Percentiles rank a stretch among this genome's conserved stretches.
phyloP scores from a whole-genome alignment of 768 basidiomycete genomes.

The Dentipellis fragilis region DNA sequence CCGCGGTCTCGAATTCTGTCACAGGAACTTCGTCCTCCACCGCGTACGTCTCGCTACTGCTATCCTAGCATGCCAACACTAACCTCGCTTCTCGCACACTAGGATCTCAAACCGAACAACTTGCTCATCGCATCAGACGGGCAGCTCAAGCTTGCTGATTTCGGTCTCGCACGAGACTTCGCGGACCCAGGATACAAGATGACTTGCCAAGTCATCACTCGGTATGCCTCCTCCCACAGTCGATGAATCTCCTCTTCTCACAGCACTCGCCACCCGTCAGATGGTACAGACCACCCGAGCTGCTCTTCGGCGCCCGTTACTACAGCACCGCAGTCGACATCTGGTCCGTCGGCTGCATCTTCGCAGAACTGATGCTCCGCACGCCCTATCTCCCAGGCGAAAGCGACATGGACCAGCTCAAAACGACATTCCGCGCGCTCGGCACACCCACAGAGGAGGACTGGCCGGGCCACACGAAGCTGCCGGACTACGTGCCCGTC shows the following conservation, averaged over 20 bases:
- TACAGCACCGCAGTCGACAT: constrained; percentile 91
- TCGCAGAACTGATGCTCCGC: constrained; percentile 93
- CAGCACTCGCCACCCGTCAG: constrained; percentile 28
- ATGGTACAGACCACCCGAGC: constrained; percentile 97
- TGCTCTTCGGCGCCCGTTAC: constrained; percentile 83
- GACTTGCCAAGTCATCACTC: constrained; percentile 97
- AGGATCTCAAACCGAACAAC: constrained; percentile 99
- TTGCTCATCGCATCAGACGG: constrained; percentile 87
- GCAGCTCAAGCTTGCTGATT: constrained; percentile 94
- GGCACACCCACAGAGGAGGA: constrained; percentile 96
- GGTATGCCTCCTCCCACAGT: constrained; percentile 40
- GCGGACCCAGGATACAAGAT: constrained; percentile 93
- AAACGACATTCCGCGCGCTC: constrained; percentile 87
- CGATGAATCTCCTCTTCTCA: neutral
- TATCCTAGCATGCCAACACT: neutral
- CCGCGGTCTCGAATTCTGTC: constrained; percentile 96
- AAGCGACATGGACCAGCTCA: constrained; percentile 93
- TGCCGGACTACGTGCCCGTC: constrained; percentile 84
- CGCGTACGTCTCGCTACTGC: constrained; percentile 42
- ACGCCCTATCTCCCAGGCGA: constrained; percentile 95
- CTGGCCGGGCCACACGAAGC: constrained; percentile 90
- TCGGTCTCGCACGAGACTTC: constrained; percentile 94
- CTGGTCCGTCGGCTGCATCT: constrained; percentile 98
- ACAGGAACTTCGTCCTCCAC: constrained; percentile 88
- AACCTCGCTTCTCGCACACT: neutral